phyloP scores from a whole-genome alignment of 768 basidiomycete genomes.

The Mycena olivaceomarginata region DNA sequence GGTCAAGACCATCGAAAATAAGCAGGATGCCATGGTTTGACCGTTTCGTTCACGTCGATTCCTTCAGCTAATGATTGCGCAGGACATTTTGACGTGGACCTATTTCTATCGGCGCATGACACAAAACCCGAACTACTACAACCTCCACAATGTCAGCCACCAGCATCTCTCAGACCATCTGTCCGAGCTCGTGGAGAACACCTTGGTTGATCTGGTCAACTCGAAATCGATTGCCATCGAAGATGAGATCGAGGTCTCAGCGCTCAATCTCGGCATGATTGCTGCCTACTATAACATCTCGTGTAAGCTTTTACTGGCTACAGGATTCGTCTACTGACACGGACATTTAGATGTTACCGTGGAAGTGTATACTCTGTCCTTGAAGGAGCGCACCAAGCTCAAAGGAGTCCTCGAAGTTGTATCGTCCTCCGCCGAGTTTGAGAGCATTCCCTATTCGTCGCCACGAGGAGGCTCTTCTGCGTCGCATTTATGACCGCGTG shows the following conservation, averaged over 20 bases:
- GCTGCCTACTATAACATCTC: slow-evolving; percentile 97
- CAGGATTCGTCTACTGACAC: slow-evolving; percentile 4
- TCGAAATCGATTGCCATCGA: slow-evolving; percentile 97
- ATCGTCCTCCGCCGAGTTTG: slow-evolving; percentile 97
- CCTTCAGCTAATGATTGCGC: slow-evolving; percentile 19
- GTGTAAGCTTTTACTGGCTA: slow-evolving; percentile 67
- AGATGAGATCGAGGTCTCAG: slow-evolving; percentile 95
- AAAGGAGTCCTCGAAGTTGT: slow-evolving; percentile 98
- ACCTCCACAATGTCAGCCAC: slow-evolving; percentile 95
- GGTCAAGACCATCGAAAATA: slow-evolving; percentile 99
- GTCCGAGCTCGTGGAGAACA: slow-evolving; percentile 96
- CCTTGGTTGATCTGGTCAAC: slow-evolving; percentile 91
- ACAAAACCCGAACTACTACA: slow-evolving; percentile 97
- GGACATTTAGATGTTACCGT: slow-evolving; percentile 88
- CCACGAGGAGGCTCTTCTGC: slow-evolving; percentile 90
- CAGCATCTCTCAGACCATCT: slow-evolving; percentile 97
- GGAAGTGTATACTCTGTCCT: slow-evolving; percentile 96
- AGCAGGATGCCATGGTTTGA: slow-evolving; percentile 95
- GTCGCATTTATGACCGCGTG: slow-evolving; percentile 95
- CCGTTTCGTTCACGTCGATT: neutral
- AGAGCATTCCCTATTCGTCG: slow-evolving; percentile 96
- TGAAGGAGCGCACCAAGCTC: slow-evolving; percentile 97
- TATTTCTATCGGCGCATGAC: slow-evolving; percentile 99
- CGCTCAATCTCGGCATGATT: slow-evolving; percentile 98
- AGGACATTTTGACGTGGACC: slow-evolving; percentile 99